A percentile compares a stretch with the other conserved stretches of the same genome.
These are phyloP conservation scores for Backusella tarrabulga DNA, from an alignment of 192 early-diverging fungal genomes.

Conservation along the genomic window DNA sequence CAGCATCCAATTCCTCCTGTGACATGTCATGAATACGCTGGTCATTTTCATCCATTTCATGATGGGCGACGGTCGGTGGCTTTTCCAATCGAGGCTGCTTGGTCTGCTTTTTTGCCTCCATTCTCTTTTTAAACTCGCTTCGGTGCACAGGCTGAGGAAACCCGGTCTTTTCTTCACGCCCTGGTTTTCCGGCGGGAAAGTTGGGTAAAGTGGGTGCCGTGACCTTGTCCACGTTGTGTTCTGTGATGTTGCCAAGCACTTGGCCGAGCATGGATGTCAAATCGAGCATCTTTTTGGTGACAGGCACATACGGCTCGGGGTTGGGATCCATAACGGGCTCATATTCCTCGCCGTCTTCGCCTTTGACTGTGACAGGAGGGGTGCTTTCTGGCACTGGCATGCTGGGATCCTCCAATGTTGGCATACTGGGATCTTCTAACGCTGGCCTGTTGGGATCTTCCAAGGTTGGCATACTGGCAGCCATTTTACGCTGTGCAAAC, in stretches of 20 bases:
- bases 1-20: constrained; percentile 64
- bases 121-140: constrained; percentile 31
- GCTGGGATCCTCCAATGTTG: neutral
- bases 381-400: neutral
- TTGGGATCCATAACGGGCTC: constrained; percentile 15
- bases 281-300: constrained; percentile 35
- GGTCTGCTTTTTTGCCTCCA: constrained; percentile 13
- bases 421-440: constrained; percentile 11
- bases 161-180: constrained; percentile 17
- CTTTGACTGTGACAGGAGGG: neutral
- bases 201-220: neutral
- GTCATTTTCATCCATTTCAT: constrained; percentile 34
- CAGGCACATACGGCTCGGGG: constrained; percentile 24
- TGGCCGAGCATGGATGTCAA: constrained; percentile 31
- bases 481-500: constrained; percentile 1
- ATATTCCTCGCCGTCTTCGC: neutral
- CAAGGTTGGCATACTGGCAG: neutral
- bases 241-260: constrained; percentile 25
- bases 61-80: neutral
- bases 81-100: constrained; percentile 8
- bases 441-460: constrained; percentile 16
- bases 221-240: constrained; percentile 17
- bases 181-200: neutral
- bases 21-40: constrained; percentile 63
- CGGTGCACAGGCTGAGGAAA: constrained; percentile 41